A percentile compares a stretch with the other conserved stretches of the same genome.
Conservation (phyloP, 768 basidiomycete genomes). For the Tricholoma hemisulphureum region DNA sequence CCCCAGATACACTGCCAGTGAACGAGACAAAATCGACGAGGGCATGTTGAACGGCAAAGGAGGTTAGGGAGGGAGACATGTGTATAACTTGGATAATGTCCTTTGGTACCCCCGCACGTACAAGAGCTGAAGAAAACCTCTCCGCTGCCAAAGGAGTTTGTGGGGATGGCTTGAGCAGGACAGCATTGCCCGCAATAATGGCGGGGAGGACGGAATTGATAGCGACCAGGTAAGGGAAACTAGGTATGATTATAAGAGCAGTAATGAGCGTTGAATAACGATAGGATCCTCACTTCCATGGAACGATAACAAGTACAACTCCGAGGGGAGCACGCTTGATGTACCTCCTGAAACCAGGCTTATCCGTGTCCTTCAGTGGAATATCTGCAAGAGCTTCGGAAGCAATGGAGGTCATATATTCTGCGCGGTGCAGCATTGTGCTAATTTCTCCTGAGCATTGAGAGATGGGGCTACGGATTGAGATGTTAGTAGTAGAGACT, state of each 20-base stretch:
- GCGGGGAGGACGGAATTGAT: constrained; percentile 93
- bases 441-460: constrained; percentile 78
- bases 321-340: constrained; percentile 86
- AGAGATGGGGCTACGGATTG: constrained; percentile 61
- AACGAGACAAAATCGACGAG: constrained; percentile 82
- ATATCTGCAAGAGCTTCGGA: constrained; percentile 71
- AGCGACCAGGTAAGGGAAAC: constrained; percentile 86
- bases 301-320: constrained; percentile 82
- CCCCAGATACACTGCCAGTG: constrained; percentile 82
- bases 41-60: constrained; percentile 60
- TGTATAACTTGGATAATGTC: constrained; percentile 76
- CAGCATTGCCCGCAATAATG: constrained; percentile 85
- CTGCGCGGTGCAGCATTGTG: constrained; percentile 78
- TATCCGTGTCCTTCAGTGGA: constrained; percentile 70
- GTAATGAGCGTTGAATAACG: background rate
- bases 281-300: constrained; percentile 80
- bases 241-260: constrained; percentile 26
- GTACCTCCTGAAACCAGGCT: constrained; percentile 78
- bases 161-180: constrained; percentile 93
- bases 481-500: too few species aligned
- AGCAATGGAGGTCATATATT: constrained; percentile 85
- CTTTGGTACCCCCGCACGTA: constrained; percentile 74
- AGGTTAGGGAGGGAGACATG: constrained; percentile 60
- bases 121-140: constrained; percentile 66
- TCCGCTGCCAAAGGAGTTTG: constrained; percentile 92